A percentile compares a stretch with the other conserved stretches of the same genome.
Conservation (phyloP, 176 grass and related monocot genomes). For the Ensete ventricosum region DNA sequence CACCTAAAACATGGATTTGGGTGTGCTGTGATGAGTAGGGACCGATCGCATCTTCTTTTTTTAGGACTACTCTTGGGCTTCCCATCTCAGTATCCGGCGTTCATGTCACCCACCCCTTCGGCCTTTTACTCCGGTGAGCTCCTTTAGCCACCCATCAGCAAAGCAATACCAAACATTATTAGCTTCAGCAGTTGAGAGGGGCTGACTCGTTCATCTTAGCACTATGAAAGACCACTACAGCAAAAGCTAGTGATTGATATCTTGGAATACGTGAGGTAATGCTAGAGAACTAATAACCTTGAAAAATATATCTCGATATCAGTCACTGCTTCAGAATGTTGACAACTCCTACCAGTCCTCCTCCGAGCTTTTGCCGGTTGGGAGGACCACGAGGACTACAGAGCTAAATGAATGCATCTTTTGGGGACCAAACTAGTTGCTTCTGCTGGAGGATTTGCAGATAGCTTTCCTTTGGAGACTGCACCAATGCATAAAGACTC, state of each 20-base stretch:
- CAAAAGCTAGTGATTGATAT: too few relatives aligned
- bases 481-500: background rate
- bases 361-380: background rate
- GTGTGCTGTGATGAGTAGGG: background rate
- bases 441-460: constrained; percentile 1
- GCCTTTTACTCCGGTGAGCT: too few relatives aligned
- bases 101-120: too few relatives aligned
- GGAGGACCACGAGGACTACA: background rate
- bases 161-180: too few relatives aligned
- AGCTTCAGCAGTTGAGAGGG: too few relatives aligned
- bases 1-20: background rate
- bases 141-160: too few relatives aligned
- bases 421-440: constrained; percentile 1
- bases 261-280: too few relatives aligned
- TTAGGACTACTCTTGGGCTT: too few relatives aligned
- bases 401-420: background rate
- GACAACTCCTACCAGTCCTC: background rate
- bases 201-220: too few relatives aligned
- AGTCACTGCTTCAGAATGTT: background rate
- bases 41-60: background rate
- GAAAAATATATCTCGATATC: background rate
- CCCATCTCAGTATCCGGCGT: too few relatives aligned
- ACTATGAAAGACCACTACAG: too few relatives aligned
- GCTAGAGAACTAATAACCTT: too few relatives aligned
- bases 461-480: background rate